phyloP scores from a whole-genome alignment of 768 basidiomycete species.

The Rickenella mellea region DNA sequence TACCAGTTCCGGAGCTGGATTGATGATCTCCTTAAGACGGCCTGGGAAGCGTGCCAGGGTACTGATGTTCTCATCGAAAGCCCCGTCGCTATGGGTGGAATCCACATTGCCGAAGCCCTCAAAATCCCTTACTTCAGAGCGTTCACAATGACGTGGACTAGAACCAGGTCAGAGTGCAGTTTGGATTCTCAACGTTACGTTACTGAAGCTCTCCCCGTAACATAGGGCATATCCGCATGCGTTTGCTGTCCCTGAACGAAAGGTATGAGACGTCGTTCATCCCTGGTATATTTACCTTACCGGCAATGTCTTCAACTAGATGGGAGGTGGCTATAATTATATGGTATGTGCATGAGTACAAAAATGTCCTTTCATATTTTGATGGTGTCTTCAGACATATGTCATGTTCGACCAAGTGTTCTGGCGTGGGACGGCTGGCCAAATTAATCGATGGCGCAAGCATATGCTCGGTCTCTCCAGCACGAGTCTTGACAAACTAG shows the following conservation, averaged over 20 bases:
- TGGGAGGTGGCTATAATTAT: slow-evolving; percentile 97
- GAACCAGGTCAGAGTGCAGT: slow-evolving; percentile 52
- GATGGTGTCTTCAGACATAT: slow-evolving; percentile 50
- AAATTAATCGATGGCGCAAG: slow-evolving; percentile 90
- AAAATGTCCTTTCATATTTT: slow-evolving; percentile 2
- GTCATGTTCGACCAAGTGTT: slow-evolving; percentile 98
- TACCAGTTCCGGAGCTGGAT: slow-evolving; percentile 98
- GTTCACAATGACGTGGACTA: slow-evolving; percentile 97
- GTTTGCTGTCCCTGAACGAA: slow-evolving; percentile 93
- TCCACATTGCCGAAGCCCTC: slow-evolving; percentile 93
- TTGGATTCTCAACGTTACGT: neutral
- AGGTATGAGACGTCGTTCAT: slow-evolving; percentile 35
- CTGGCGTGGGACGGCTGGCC: slow-evolving; percentile 89
- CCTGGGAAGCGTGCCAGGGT: slow-evolving; percentile 94
- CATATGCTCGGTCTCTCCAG: slow-evolving; percentile 64
- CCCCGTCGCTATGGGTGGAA: slow-evolving; percentile 95
- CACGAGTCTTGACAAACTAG: slow-evolving; percentile 90
- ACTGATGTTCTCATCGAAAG: slow-evolving; percentile 92
- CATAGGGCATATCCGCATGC: slow-evolving; percentile 90
- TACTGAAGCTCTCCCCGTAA: slow-evolving; percentile 5
- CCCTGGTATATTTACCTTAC: neutral
- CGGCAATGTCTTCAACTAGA: slow-evolving; percentile 29
- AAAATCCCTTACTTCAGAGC: slow-evolving; percentile 90
- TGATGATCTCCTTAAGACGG: slow-evolving; percentile 88
- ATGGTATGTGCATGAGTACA: slow-evolving; percentile 51